phyloP scores from a whole-genome alignment of 1,284 basidiomycete genomes.

The Cryptococcus sp. region DNA sequence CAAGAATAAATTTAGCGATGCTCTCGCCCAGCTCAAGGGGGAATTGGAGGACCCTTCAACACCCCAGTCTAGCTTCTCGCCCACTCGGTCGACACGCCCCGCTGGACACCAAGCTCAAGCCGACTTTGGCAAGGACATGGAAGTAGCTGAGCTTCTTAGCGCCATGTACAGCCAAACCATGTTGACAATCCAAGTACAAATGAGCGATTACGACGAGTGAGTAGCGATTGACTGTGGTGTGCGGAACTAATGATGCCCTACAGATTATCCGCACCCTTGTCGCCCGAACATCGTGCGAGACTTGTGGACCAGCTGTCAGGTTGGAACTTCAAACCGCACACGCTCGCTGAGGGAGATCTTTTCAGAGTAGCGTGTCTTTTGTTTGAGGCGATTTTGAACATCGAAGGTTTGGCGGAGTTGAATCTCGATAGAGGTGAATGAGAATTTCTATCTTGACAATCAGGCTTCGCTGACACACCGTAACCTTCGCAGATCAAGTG shows the following conservation, averaged over 20 bases:
- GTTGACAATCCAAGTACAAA: slow-evolving; percentile 63
- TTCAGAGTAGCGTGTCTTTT: slow-evolving; percentile 76
- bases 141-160: slow-evolving; percentile 73
- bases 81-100: too few species aligned
- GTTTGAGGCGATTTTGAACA: slow-evolving; percentile 57
- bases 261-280: slow-evolving; percentile 46
- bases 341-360: slow-evolving; percentile 73
- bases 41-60: slow-evolving; percentile 22
- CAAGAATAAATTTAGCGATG: slow-evolving; percentile 1
- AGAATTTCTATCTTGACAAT: neutral
- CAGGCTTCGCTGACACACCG: slow-evolving; percentile 7
- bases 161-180: slow-evolving; percentile 79
- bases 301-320: slow-evolving; percentile 66
- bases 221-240: slow-evolving; percentile 20
- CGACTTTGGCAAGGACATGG: slow-evolving; percentile 57
- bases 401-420: slow-evolving; percentile 71
- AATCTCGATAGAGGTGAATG: slow-evolving; percentile 67
- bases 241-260: neutral
- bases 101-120: neutral
- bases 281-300: slow-evolving; percentile 49
- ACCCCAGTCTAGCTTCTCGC: neutral
- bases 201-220: slow-evolving; percentile 50
- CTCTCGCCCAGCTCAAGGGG: slow-evolving; percentile 13
- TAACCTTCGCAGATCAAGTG: slow-evolving; percentile 59
- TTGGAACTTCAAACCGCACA: slow-evolving; percentile 87